Evolutionary conservation across 306 rosid species (phyloP), one percentile per base, ranked within the genome.

Genomic region (Morella rubra): DNA sequence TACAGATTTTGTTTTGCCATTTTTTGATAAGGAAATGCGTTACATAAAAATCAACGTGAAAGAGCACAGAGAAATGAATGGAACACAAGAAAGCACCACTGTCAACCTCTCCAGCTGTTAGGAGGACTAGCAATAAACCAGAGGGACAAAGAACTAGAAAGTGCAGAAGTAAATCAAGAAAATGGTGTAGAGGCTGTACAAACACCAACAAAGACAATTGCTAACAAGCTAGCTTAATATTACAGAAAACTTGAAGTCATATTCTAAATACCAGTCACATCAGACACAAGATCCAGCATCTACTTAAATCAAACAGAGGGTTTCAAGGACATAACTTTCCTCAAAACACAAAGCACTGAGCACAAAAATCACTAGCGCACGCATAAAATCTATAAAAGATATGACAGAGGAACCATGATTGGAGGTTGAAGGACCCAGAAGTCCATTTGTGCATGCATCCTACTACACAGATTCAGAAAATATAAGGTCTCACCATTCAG

Each of bases 361-460:
- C 24, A 59, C 12, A 14, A 32, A 12, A 27, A 27, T 60, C 15
- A 22, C 41, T 59, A 5, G 66, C 42, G 11, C 44, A 10, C n/a
- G 53, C 52, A 73, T 70, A 68, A 70, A 68, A 45, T 45, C 71
- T 53, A 69, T 70, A 71, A 42, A 27, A 72, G 73, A 68, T 40
- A 74, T 66, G 50, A 65, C 19, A 27, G 20, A 52, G 69, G 60
- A 56, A 75, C n/a, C 79, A 71, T 69, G 20, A 61, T 46, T 78
- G 18, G 62, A 53, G 61, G 42, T 49, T n/a, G 66, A 70, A 37
- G 14, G 46, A 49, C 65, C 52, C 14, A 5, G 46, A 45, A 73
- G 20, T 12, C 75, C 40, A 75, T 78, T 72, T 75, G 44, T 27
- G 70, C n/a, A 85, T 62, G 41, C 70, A 67, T 32, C 37, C 37